Conservation (phyloP, 345 rosid genomes). For the Ricinus communis region DNA sequence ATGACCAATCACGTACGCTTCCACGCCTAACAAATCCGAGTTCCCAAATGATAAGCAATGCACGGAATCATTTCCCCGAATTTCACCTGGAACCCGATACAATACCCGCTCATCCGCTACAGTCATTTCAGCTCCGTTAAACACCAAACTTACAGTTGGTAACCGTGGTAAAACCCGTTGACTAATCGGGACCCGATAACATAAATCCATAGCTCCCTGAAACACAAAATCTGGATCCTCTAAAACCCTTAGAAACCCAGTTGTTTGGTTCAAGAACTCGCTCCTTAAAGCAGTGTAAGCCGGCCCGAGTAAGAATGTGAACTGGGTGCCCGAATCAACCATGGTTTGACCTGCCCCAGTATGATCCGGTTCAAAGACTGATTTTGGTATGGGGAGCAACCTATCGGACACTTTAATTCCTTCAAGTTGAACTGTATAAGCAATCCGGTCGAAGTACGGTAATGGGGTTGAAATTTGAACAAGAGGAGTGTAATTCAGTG, state of each 20-base stretch:
- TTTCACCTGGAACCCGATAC: constrained; percentile 64
- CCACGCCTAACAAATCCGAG: constrained; percentile 81
- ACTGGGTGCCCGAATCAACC: constrained; percentile 94
- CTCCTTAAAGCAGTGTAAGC: constrained; percentile 60
- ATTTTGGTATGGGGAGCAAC: constrained; percentile 55
- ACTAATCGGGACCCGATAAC: constrained; percentile 49
- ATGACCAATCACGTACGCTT: constrained; percentile 87
- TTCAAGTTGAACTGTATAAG: constrained; percentile 84
- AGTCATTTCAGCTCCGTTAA: constrained; percentile 75
- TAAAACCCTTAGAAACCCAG: constrained; percentile 44
- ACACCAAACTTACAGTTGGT: constrained; percentile 67
- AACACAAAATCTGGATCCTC: constrained; percentile 71
- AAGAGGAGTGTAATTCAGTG: constrained; percentile 77
- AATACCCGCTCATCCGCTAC: constrained; percentile 54
- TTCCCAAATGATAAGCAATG: constrained; percentile 85
- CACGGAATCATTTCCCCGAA: constrained; percentile 63
- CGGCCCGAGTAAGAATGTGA: constrained; percentile 81
- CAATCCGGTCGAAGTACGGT: constrained; percentile 84
- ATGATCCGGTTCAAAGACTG: constrained; percentile 72
- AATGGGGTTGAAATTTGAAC: constrained; percentile 59
- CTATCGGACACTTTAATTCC: constrained; percentile 73
- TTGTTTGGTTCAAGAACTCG: constrained; percentile 66
- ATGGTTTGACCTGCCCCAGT: constrained; percentile 97
- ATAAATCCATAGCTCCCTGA: constrained; percentile 91
- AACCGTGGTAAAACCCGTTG: constrained; percentile 34